Conservation (phyloP, 2,329 filamentous ascomycete species). For the Amylocarpus encephaloides region DNA sequence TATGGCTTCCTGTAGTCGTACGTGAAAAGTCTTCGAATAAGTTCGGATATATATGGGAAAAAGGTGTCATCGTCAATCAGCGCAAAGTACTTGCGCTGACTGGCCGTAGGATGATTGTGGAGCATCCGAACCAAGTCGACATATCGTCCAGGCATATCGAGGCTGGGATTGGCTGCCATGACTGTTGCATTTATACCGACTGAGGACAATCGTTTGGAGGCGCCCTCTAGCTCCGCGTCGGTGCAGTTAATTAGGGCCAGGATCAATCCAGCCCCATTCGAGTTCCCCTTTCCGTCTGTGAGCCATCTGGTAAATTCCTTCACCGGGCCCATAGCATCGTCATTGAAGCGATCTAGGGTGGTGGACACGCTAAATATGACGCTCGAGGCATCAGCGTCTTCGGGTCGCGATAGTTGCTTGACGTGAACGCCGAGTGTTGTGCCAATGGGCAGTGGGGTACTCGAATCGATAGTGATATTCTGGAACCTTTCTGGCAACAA, state of each 20-base stretch:
- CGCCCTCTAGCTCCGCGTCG: conserved; percentile 44
- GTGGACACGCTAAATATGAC: conserved; percentile 56
- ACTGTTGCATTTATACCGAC: conserved; percentile 52
- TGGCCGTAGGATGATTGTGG: conserved; percentile 40
- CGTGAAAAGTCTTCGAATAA: conserved; percentile 30
- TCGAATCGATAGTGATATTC: conserved; percentile 17
- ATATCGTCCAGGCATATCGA: conserved; percentile 55
- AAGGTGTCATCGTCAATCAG: conserved; percentile 33
- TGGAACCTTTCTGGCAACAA: conserved; percentile 23
- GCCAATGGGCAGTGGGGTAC: conserved; percentile 16
- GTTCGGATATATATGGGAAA: conserved; percentile 25
- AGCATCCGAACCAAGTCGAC: conserved; percentile 48
- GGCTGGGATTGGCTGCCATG: conserved; percentile 44
- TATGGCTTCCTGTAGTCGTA: conserved; percentile 25
- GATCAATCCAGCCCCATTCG: conserved; percentile 52
- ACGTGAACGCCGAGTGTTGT: conserved; percentile 25
- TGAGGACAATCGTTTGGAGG: conserved; percentile 39
- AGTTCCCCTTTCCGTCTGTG: conserved; percentile 48
- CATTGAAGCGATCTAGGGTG: conserved; percentile 49
- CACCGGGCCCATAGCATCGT: conserved; percentile 44
- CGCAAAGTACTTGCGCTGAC: conserved; percentile 25
- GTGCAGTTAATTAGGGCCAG: conserved; percentile 47
- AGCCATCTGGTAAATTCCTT: conserved; percentile 56
- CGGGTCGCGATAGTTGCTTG: conserved; percentile 40
- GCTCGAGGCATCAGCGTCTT: conserved; percentile 47